These are phyloP conservation scores for Oemleria cerasiformis DNA, from an alignment of 306 rosid species.

Conservation along the genomic window DNA sequence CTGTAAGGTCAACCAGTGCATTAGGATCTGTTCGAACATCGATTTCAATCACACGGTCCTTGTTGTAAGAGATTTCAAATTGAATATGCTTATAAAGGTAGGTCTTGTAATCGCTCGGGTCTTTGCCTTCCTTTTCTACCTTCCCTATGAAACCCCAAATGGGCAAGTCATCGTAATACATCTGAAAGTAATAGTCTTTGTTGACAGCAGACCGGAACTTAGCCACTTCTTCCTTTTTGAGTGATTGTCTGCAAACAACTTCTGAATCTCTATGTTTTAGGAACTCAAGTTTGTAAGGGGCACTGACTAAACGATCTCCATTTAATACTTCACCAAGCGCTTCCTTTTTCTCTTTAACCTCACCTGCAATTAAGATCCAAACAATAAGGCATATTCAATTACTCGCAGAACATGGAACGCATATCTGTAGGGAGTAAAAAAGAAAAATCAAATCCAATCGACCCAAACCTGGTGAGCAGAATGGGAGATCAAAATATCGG, in stretches of 20 bases:
- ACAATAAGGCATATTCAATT: not conserved
- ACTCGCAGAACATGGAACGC: not conserved
- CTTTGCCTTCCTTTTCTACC: constrained; percentile 66
- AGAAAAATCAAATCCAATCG: not conserved
- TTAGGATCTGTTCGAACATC: constrained; percentile 51
- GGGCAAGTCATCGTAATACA: constrained; percentile 89
- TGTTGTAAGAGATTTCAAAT: constrained; percentile 63
- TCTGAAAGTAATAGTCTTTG: constrained; percentile 81
- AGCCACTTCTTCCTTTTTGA: constrained; percentile 57
- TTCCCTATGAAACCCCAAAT: constrained; percentile 89
- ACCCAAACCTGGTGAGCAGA: constrained; percentile 67
- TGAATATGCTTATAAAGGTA: constrained; percentile 76
- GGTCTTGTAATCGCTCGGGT: constrained; percentile 68
- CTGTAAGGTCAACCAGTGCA: constrained; percentile 63
- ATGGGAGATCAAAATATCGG: constrained; percentile 78
- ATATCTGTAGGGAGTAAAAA: too few species aligned
- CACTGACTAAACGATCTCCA: constrained; percentile 83
- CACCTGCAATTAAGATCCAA: constrained; percentile 38
- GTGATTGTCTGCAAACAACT: constrained; percentile 46
- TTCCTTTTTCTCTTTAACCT: constrained; percentile 72
- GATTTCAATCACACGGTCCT: constrained; percentile 80
- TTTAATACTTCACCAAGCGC: constrained; percentile 87
- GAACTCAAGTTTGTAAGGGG: constrained; percentile 78
- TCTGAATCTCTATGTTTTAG: constrained; percentile 49
- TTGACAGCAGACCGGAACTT: constrained; percentile 58